Conservation (phyloP, 2,329 filamentous ascomycete species). For the Cercospora zeina region DNA sequence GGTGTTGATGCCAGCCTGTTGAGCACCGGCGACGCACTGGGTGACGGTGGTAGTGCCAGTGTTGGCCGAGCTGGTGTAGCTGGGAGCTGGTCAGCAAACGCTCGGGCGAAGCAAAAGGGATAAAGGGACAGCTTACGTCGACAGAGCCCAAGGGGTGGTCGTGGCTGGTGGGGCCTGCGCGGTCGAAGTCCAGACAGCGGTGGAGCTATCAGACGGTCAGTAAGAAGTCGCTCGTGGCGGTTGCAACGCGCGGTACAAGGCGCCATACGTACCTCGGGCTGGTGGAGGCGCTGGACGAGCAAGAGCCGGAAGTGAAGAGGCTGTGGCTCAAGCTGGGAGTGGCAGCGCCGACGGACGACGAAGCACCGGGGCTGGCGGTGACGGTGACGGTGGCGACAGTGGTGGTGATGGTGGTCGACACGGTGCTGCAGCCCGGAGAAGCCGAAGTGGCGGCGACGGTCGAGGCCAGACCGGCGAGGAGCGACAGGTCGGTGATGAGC, state of each 20-base stretch:
- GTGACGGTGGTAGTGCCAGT: slow-evolving; percentile 2
- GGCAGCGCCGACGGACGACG: not conserved
- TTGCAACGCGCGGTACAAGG: not conserved
- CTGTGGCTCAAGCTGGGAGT: slow-evolving; percentile 5
- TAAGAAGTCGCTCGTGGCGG: not conserved
- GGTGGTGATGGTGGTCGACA: slow-evolving; percentile 12
- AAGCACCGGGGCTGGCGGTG: slow-evolving; percentile 6
- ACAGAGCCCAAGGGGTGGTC: slow-evolving; percentile 14
- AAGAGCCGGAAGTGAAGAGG: slow-evolving; percentile 8
- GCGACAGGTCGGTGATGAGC: slow-evolving; percentile 10
- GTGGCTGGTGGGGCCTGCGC: slow-evolving; percentile 2
- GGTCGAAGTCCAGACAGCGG: slow-evolving; percentile 11
- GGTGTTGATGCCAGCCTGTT: slow-evolving; percentile 15
- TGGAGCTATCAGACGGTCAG: not conserved
- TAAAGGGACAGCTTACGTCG: slow-evolving; percentile 8
- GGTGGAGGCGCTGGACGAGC: not conserved
- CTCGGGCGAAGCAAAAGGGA: not conserved
- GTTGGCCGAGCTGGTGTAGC: slow-evolving; percentile 4
- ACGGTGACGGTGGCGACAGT: slow-evolving; percentile 15
- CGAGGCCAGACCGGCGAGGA: slow-evolving; percentile 11
- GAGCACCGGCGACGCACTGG: slow-evolving; percentile 9
- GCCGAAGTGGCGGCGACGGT: slow-evolving; percentile 10
- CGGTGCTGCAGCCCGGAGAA: slow-evolving; percentile 10
- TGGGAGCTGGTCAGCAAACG: not conserved
- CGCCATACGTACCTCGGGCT: slow-evolving; percentile 8